Base-by-base conservation (phyloP, 371 early-diverging fungal species). In the Zychaea mexicana region DNA sequence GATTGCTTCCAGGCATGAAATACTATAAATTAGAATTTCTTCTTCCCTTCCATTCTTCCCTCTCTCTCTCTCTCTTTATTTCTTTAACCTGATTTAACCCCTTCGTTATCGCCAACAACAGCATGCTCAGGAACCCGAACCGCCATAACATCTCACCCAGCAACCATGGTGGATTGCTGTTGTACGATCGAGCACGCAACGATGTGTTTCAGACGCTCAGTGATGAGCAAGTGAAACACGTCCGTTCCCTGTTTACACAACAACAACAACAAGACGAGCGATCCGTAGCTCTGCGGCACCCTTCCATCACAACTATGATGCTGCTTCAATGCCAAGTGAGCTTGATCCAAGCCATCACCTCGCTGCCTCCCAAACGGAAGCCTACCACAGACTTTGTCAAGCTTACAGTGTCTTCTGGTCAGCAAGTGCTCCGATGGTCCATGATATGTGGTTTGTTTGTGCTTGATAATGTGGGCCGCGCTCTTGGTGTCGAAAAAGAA, bases 241-340 rank as follows among this genome's bases (percentile, higher is more conserved):
- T 49, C 8, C 49, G n/a, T 49, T 49, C 49, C 10, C 49, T 49
- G 12, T 49, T 49, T 13, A 24, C 4, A 24, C 38, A 15, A 36
- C 9, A 36, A 15, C 9, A 36, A 15, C 55, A 54, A 19, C 31
- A 54, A 17, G 55, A 54, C 7, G 6, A 30, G 17, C 12, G 5
- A 5, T 4, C 55, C 31, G 31, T 54, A 7, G 55, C 30, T 5
- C 12, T 54, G n/a, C 28, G 55, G 3, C 55, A 54, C 7, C 78
- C 78, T 22, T 77, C 78, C 1, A 65, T 75, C 26, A 78, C 73
- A 13, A 65, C 78, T 26, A 72, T 78, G 33, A 59, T 68, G 22
- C 54, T 78, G 33, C 64, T 78, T n/a, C 75, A 78, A 32, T 26
- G 70, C 2, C 70, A 78, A 64, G 75, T 73, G 15, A 64, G 60